phyloP scores from a whole-genome alignment of 2,329 filamentous ascomycete species.

The Venturia nashicola region DNA sequence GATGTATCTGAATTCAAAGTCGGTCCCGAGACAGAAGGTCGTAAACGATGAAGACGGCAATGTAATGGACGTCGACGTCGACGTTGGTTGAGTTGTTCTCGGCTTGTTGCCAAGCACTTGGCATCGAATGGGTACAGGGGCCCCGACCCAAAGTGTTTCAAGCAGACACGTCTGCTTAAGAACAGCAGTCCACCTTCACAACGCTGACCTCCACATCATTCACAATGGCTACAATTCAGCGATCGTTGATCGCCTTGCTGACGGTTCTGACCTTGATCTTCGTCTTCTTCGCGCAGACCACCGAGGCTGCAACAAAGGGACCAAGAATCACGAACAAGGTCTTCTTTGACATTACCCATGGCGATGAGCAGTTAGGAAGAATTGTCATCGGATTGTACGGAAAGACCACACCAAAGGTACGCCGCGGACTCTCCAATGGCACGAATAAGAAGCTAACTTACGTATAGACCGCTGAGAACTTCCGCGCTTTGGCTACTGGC shows the following conservation, averaged over 20 bases:
- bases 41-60: too few relatives aligned
- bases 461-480: conserved; percentile 45
- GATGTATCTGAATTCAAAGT: neutral
- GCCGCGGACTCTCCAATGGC: conserved; percentile 14
- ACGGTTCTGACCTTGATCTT: conserved; percentile 66
- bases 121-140: too few relatives aligned
- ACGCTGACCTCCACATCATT: neutral
- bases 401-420: conserved; percentile 64
- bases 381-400: conserved; percentile 77
- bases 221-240: conserved; percentile 62
- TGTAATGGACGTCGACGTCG: too few relatives aligned
- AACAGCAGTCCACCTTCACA: neutral
- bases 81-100: too few relatives aligned
- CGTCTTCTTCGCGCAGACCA: conserved; percentile 63
- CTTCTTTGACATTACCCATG: conserved; percentile 73
- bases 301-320: conserved; percentile 60
- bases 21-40: too few relatives aligned
- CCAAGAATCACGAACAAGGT: conserved; percentile 94
- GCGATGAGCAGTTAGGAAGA: conserved; percentile 60
- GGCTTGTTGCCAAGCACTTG: too few relatives aligned
- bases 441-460: conserved; percentile 23
- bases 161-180: neutral
- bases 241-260: conserved; percentile 57
- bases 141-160: neutral
- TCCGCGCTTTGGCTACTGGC: conserved; percentile 66